A percentile compares a stretch with the other conserved stretches of the same genome.
Evolutionary conservation across 176 grass and related monocot species (phyloP).

Genomic region (Puya raimondii): DNA sequence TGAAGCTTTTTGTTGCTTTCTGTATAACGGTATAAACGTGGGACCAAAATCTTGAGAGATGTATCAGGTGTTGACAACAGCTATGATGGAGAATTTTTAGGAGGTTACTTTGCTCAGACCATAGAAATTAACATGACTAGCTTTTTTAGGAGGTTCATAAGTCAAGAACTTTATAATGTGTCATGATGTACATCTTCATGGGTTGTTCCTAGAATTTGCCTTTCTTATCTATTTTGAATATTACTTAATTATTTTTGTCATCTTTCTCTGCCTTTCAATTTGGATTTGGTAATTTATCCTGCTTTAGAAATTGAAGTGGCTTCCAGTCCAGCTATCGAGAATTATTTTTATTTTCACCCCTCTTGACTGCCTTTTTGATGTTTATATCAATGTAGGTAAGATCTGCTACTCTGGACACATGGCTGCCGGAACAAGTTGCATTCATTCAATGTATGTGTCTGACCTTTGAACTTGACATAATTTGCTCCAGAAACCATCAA

Average conservation of each 20-base stretch:
- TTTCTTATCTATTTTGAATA: neutral
- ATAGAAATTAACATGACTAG: too few species aligned
- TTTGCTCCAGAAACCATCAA: neutral
- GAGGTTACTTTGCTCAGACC: neutral
- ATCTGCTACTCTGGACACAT: slow-evolving; percentile 94
- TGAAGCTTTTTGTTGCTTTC: neutral
- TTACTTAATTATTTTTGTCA: slow-evolving; percentile 1
- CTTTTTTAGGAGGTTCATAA: too few species aligned
- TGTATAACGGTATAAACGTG: neutral
- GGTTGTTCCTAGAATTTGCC: slow-evolving; percentile 9
- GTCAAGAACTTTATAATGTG: too few species aligned
- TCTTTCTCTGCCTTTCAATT: too few species aligned
- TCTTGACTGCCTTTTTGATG: neutral
- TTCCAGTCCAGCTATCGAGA: too few species aligned
- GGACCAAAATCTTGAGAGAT: neutral
- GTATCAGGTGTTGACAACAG: neutral
- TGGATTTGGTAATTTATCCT: too few species aligned
- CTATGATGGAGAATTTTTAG: neutral
- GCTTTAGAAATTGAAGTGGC: too few species aligned
- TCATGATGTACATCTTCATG: neutral
- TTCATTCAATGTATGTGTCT: slow-evolving; percentile 84
- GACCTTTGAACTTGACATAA: slow-evolving; percentile 6
- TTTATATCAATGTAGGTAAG: slow-evolving; percentile 46
- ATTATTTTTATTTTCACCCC: neutral
- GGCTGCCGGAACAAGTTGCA: slow-evolving; percentile 96